phyloP scores from a whole-genome alignment of 495 filamentous ascomycete species.

The Penicillium tannophilum region DNA sequence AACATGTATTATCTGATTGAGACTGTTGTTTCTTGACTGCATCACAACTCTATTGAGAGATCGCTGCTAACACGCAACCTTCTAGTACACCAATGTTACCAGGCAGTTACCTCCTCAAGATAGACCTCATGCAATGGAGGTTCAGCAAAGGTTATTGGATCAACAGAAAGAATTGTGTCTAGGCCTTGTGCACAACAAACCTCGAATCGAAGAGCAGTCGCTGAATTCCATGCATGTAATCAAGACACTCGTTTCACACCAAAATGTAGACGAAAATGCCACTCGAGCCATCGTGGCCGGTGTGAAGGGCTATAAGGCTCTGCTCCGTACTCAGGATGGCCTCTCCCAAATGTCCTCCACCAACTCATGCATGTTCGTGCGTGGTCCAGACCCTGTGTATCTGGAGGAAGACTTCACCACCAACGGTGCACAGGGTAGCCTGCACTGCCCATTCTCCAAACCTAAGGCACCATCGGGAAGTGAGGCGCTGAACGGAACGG shows the following conservation, averaged over 20 bases:
- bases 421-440: conserved; percentile 43
- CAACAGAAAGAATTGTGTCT: conserved; percentile 35
- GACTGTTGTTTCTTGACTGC: conserved; percentile 24
- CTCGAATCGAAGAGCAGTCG: conserved; percentile 31
- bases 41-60: conserved; percentile 8
- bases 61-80: conserved; percentile 24
- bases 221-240: conserved; percentile 48
- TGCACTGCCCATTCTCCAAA: conserved; percentile 52
- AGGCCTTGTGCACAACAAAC: conserved; percentile 32
- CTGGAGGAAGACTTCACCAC: conserved; percentile 52
- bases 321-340: conserved; percentile 34
- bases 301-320: conserved; percentile 42
- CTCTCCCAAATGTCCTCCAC: conserved; percentile 27
- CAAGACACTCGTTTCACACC: conserved; percentile 45
- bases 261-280: conserved; percentile 47
- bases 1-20: conserved; percentile 56
- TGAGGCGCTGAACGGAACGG: conserved; percentile 26
- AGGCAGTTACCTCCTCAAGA: conserved; percentile 28
- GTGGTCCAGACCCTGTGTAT: conserved; percentile 34
- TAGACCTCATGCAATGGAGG: conserved; percentile 36
- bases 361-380: conserved; percentile 43
- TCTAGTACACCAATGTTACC: conserved; percentile 26
- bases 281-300: conserved; percentile 42
- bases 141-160: conserved; percentile 36
- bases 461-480: conserved; percentile 33